Percentiles rank a stretch among this genome's conserved stretches.
phyloP scores from a whole-genome alignment of 768 basidiomycete genomes.

The Favolaschia claudopus region DNA sequence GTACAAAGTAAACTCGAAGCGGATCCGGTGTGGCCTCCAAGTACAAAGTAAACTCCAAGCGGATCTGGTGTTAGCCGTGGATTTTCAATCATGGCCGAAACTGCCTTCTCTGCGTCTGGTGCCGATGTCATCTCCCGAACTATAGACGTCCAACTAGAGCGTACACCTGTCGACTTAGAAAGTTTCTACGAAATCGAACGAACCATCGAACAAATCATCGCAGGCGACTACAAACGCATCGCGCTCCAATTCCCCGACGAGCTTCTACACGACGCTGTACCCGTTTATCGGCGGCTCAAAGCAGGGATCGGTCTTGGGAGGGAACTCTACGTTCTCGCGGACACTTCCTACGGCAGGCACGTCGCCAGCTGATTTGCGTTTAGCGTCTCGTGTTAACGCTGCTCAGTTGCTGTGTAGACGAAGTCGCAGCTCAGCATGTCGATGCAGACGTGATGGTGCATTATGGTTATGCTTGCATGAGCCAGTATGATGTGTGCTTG shows the following conservation, averaged over 20 bases:
- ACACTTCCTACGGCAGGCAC: constrained; percentile 97
- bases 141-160: constrained; percentile 55
- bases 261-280: constrained; percentile 85
- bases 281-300: constrained; percentile 77
- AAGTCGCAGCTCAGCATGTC: constrained; percentile 93
- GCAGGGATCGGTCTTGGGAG: constrained; percentile 47
- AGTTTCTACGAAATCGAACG: constrained; percentile 79
- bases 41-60: neutral
- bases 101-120: constrained; percentile 64
- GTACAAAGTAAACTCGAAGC: too few relatives aligned
- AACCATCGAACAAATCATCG: constrained; percentile 66
- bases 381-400: constrained; percentile 17
- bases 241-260: constrained; percentile 98
- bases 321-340: constrained; percentile 91
- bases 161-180: constrained; percentile 54
- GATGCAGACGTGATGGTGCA: constrained; percentile 92
- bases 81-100: constrained; percentile 29
- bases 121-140: constrained; percentile 69
- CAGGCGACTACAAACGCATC: constrained; percentile 77
- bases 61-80: neutral
- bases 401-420: constrained; percentile 92
- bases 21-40: too few relatives aligned
- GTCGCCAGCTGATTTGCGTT: constrained; percentile 30
- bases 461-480: constrained; percentile 96
- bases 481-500: constrained; percentile 67